A percentile compares a stretch with the other conserved stretches of the same genome.
Conservation (phyloP, 1,284 basidiomycete species). For the Papiliotrema terrestris region DNA sequence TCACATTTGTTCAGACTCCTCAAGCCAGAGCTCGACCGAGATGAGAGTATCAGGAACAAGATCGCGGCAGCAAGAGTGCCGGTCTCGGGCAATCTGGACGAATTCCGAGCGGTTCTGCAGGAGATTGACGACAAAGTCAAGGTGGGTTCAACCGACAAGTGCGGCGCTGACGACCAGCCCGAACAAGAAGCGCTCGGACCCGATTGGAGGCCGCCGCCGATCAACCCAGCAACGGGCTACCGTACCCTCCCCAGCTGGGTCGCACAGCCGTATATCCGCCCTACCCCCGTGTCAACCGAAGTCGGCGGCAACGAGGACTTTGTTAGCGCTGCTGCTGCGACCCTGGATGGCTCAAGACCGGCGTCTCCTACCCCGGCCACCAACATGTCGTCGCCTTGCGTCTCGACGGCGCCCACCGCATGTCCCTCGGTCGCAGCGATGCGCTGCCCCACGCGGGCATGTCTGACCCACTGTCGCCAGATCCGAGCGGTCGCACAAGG, state of each 20-base stretch:
- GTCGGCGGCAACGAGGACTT: slow-evolving; percentile 6
- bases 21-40: slow-evolving; percentile 64
- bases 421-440: slow-evolving; percentile 39
- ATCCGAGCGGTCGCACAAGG: slow-evolving; percentile 33
- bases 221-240: slow-evolving; percentile 40
- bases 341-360: not conserved
- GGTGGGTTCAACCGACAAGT: slow-evolving; percentile 49
- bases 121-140: slow-evolving; percentile 67
- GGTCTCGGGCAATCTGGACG: slow-evolving; percentile 32
- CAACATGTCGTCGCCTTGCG: slow-evolving; percentile 1
- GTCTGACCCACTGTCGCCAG: slow-evolving; percentile 46
- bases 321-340: no score
- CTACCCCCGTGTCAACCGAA: slow-evolving; percentile 41
- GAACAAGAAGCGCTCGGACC: slow-evolving; percentile 41
- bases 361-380: not conserved
- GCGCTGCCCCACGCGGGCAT: slow-evolving; percentile 40
- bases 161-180: slow-evolving; percentile 23
- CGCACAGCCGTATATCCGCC: slow-evolving; percentile 78
- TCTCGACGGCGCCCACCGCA: slow-evolving; percentile 5
- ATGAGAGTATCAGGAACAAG: slow-evolving; percentile 70
- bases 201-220: slow-evolving; percentile 41
- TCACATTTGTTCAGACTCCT: slow-evolving; percentile 91
- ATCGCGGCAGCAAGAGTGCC: slow-evolving; percentile 36
- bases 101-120: slow-evolving; percentile 57
- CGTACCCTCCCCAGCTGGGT: slow-evolving; percentile 74